phyloP scores from a whole-genome alignment of 306 rosid genomes.

The Pueraria montana region DNA sequence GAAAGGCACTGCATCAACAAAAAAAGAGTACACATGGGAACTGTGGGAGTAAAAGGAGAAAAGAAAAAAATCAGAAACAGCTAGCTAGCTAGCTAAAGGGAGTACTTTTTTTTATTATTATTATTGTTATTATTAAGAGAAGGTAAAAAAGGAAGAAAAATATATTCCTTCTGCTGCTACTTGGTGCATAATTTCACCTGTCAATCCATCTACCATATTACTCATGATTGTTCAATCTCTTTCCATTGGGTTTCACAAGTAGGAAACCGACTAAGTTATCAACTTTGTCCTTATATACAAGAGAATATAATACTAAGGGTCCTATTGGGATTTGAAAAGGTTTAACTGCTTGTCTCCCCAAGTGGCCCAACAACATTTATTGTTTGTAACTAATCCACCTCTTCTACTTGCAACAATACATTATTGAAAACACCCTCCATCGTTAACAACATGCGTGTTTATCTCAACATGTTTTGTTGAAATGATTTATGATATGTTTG shows the following conservation, averaged over 20 bases:
- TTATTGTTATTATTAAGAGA: too few species aligned
- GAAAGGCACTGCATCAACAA: constrained; percentile 42
- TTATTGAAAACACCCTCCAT: neutral
- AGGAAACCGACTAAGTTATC: constrained; percentile 49
- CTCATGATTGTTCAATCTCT: constrained; percentile 31
- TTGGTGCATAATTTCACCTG: constrained; percentile 37
- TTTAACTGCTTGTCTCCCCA: constrained; percentile 29
- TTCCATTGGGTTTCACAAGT: constrained; percentile 56
- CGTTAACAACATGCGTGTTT: neutral
- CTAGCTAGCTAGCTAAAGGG: constrained; percentile 12
- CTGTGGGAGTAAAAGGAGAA: constrained; percentile 39
- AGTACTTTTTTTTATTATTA: neutral
- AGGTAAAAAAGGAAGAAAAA: constrained; percentile 31
- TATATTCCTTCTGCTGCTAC: constrained; percentile 43
- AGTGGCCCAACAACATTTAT: constrained; percentile 35
- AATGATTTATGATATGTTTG: neutral
- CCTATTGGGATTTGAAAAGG: constrained; percentile 24
- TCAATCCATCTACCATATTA: constrained; percentile 37
- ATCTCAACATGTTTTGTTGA: neutral
- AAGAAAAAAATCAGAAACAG: neutral
- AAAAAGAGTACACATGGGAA: constrained; percentile 51
- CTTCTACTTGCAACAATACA: neutral
- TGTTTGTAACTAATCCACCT: constrained; percentile 17
- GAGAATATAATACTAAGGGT: neutral
- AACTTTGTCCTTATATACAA: constrained; percentile 46